Conservation (phyloP, 805 yeast genomes). For the Sungouiozyma ichnusensis region DNA sequence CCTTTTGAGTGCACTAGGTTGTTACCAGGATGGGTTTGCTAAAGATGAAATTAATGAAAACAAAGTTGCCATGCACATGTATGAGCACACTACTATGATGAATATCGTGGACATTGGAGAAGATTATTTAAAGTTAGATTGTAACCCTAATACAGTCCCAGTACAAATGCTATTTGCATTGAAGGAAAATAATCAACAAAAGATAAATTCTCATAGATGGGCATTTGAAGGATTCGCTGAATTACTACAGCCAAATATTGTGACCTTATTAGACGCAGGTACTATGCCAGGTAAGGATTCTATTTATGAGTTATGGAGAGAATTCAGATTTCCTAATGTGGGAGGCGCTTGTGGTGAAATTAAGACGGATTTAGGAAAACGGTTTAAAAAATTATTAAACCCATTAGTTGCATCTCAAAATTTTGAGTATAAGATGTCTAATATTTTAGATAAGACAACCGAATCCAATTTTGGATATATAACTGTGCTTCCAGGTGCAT, state of each 20-base stretch:
- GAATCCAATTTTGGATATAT: constrained; percentile 93
- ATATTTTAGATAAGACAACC: constrained; percentile 89
- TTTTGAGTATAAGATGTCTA: constrained; percentile 92
- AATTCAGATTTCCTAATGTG: constrained; percentile 66
- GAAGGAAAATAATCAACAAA: constrained; percentile 80
- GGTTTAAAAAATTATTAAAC: constrained; percentile 46
- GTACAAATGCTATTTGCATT: constrained; percentile 82
- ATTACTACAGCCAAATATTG: constrained; percentile 68
- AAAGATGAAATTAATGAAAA: constrained; percentile 78
- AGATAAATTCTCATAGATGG: constrained; percentile 96
- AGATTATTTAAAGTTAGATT: constrained; percentile 47
- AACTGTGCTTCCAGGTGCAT: constrained; percentile 92
- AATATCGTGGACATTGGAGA: constrained; percentile 63
- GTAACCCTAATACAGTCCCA: constrained; percentile 50
- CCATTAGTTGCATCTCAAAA: constrained; percentile 95
- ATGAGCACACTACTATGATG: constrained; percentile 87
- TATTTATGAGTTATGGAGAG: constrained; percentile 80
- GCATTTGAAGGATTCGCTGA: constrained; percentile 89
- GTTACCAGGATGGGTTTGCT: constrained; percentile 92
- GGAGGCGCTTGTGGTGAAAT: constrained; percentile 99
- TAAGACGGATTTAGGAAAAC: constrained; percentile 68
- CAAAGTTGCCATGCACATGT: constrained; percentile 75
- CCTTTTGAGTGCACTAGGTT: constrained; percentile 75
- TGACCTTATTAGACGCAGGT: constrained; percentile 85
- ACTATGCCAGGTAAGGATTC: constrained; percentile 82